A percentile compares a stretch with the other conserved stretches of the same genome.
These are phyloP conservation scores for Cladophialophora psammophila DNA, from an alignment of 2,329 filamentous ascomycete genomes.

Conservation along the genomic window DNA sequence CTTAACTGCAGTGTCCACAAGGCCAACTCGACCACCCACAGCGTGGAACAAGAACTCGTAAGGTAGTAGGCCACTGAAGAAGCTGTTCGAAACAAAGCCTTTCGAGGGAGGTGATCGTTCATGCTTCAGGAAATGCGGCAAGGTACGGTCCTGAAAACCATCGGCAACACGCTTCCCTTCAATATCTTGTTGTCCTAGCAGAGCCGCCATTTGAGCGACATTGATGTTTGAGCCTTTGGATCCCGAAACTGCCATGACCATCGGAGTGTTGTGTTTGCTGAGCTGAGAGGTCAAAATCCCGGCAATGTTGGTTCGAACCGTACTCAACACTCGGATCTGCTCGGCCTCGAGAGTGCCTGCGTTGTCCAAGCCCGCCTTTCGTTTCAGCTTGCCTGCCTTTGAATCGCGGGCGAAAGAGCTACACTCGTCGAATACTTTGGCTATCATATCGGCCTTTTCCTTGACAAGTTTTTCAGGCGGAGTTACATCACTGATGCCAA, in stretches of 20 bases:
- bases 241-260: conserved; percentile 96
- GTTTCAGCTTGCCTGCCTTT: conserved; percentile 77
- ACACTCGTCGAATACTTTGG: conserved; percentile 77
- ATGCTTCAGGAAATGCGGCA: conserved; percentile 96
- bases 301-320: conserved; percentile 89
- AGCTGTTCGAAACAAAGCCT: conserved; percentile 96
- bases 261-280: conserved; percentile 87
- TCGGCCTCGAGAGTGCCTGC: conserved; percentile 67
- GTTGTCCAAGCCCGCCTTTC: conserved; percentile 86
- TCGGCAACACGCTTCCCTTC: conserved; percentile 89
- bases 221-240: conserved; percentile 98
- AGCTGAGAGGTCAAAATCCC: conserved; percentile 88
- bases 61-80: conserved; percentile 88
- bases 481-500: conserved; percentile 93
- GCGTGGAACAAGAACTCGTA: conserved; percentile 98
- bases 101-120: conserved; percentile 91
- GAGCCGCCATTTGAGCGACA: conserved; percentile 97
- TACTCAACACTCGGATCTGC: conserved; percentile 92
- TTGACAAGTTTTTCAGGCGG: conserved; percentile 74
- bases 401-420: conserved; percentile 69
- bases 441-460: conserved; percentile 78
- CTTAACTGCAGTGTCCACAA: conserved; percentile 94
- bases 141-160: conserved; percentile 92
- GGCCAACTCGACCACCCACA: conserved; percentile 96
- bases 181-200: conserved; percentile 98